Conservation (phyloP, 768 basidiomycete species). For the Boletus tylopilopsis region DNA sequence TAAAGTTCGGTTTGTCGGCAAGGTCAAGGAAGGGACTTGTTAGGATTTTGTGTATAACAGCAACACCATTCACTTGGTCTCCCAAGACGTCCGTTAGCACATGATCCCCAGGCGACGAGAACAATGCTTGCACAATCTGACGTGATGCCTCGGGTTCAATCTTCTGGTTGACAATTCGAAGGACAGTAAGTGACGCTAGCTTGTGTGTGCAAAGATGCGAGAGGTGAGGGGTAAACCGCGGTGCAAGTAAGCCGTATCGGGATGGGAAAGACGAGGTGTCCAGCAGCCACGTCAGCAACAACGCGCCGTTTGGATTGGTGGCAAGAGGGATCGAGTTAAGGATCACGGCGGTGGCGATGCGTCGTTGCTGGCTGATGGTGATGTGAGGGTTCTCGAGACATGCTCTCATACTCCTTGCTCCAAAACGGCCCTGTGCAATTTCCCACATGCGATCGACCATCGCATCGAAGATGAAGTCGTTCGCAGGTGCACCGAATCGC, state of each 20-base stretch:
- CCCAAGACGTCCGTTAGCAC: conserved; percentile 91
- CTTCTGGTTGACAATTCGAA: conserved; percentile 96
- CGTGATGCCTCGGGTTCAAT: conserved; percentile 85
- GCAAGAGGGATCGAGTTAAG: conserved; percentile 97
- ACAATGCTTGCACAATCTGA: conserved; percentile 85
- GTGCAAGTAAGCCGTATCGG: conserved; percentile 91
- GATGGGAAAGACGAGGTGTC: conserved; percentile 94
- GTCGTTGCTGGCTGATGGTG: conserved; percentile 86
- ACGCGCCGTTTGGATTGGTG: conserved; percentile 95
- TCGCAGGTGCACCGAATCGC: conserved; percentile 83
- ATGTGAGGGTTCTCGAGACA: conserved; percentile 91
- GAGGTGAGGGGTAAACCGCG: conserved; percentile 93
- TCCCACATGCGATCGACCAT: conserved; percentile 99
- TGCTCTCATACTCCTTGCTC: conserved; percentile 96
- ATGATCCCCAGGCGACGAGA: conserved; percentile 85
- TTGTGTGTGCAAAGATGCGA: conserved; percentile 98
- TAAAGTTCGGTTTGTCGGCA: conserved; percentile 58
- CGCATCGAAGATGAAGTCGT: conserved; percentile 96
- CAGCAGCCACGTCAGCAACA: conserved; percentile 93
- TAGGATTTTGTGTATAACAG: conserved; percentile 89
- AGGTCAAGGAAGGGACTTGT: conserved; percentile 83
- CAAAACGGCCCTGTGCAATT: conserved; percentile 95
- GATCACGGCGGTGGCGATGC: conserved; percentile 90
- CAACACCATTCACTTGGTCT: conserved; percentile 95
- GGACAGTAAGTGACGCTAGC: conserved; percentile 89